A percentile compares a stretch with the other conserved stretches of the same genome.
Evolutionary conservation across 805 yeast genomes (phyloP).

Genomic region (Saccharomyces kudriavzevii): DNA sequence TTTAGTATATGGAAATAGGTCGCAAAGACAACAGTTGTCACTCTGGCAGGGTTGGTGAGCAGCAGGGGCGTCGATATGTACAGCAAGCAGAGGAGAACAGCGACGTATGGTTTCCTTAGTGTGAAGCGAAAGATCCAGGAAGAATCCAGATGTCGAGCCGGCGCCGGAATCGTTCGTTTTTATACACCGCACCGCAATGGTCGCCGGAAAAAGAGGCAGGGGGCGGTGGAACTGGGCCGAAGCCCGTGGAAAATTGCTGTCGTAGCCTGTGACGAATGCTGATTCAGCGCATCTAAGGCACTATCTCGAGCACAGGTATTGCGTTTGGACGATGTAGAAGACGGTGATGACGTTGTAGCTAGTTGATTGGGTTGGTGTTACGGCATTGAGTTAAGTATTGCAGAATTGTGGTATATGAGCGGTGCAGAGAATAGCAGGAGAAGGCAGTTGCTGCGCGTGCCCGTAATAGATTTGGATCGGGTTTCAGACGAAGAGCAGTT

Average conservation of each 20-base stretch:
- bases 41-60: neutral
- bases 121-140: neutral
- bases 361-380: neutral
- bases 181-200: neutral
- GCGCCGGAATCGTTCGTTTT: neutral
- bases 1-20: neutral
- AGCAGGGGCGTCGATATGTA: neutral
- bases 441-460: slow-evolving; percentile 3
- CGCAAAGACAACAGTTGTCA: neutral
- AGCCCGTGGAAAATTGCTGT: neutral
- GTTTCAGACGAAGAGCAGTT: slow-evolving; percentile 21
- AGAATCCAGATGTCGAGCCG: neutral
- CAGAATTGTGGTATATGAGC: neutral
- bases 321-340: neutral
- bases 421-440: neutral
- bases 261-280: neutral
- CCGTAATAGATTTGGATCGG: slow-evolving; percentile 22
- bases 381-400: neutral
- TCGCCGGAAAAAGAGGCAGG: neutral
- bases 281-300: neutral
- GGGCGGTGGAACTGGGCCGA: neutral
- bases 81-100: neutral
- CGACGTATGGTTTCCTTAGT: neutral
- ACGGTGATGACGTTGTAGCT: neutral
- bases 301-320: neutral